Evolutionary conservation across 306 rosid species (phyloP).

Genomic region (Rubus parviflorus): DNA sequence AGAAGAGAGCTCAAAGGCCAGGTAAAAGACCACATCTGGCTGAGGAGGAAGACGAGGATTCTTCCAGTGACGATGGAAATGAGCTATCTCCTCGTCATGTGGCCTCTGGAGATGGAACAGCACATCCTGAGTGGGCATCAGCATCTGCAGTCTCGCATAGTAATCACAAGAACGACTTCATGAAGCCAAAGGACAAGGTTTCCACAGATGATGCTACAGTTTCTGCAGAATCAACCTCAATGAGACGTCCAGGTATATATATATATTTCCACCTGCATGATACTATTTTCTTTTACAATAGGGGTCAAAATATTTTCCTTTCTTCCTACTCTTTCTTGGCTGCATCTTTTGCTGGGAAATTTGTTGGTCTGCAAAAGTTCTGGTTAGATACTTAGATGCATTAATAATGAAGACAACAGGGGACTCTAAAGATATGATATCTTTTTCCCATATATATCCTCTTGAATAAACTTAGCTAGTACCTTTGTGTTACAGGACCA

Average conservation of each 20-base stretch:
- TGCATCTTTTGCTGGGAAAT: background rate
- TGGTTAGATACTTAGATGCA: background rate
- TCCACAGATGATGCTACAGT: constrained; percentile 8
- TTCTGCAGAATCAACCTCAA: constrained; percentile 27
- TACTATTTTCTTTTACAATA: background rate
- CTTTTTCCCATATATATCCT: background rate
- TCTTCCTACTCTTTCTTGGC: background rate
- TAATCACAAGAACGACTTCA: constrained; percentile 15
- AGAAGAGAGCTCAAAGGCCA: constrained; percentile 39
- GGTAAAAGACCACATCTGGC: constrained; percentile 29
- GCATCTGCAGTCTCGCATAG: background rate
- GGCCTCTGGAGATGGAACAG: constrained; percentile 25
- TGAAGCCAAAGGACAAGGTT: constrained; percentile 26
- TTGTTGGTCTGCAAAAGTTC: background rate
- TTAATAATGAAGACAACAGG: background rate
- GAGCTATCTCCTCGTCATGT: constrained; percentile 16
- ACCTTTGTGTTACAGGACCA: constrained; percentile 14
- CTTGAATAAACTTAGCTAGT: background rate
- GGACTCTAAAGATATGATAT: background rate
- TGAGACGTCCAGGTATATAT: constrained; percentile 38
- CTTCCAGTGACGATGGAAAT: constrained; percentile 23
- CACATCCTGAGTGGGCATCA: constrained; percentile 16
- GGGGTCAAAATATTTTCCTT: background rate
- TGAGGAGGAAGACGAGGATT: constrained; percentile 29
- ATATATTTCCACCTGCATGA: background rate